Base-by-base conservation (phyloP, 352 stramenopile species). In the Phytophthora cactorum region DNA sequence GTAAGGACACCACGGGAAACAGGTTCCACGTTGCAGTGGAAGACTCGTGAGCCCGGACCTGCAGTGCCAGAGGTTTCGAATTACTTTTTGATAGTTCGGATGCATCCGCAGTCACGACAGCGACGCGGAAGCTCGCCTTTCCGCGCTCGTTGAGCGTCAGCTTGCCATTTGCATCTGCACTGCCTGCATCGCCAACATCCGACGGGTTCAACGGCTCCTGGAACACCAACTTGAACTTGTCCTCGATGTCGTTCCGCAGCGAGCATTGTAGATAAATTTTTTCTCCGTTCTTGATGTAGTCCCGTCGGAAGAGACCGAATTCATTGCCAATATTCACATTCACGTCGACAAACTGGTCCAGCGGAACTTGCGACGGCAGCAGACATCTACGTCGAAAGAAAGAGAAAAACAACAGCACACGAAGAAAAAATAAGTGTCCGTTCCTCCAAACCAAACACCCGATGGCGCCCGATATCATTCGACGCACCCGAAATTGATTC, bases 291-390 rank as follows among this genome's bases (percentile, higher is more conserved):
- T 63, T 63, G 1, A 91, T 39, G 38, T 82, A 82, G 34, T 84
- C 78, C 5, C 86, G 79, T 25, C 82, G 82, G 43, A 92, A 93
- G 10, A 95, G 81, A 1, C 86, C 86, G 49, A 95, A 95, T 57
- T 95, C 86, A 63, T 95, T 95, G 44, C 82, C 86, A 44, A 92
- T 86, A 43, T 90, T 91, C n/a, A 92, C 77, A 39, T 67, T 63
- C 32, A 95, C 71, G 28, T 92, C 73, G 50, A 92, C 79, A 61
- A 78, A 90, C 44, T 80, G 55, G 22, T 60, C 67, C n/a, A 90
- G 27, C 5, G 74, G 68, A 52, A 92, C 69, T 41, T 79, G 68
- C 8, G 78, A 82, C 22, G 86, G 86, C 29, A 92, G 65, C 62
- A 89, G 46, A 67, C 72, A 91, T 17, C 78, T 89, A 72, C 22